Evolutionary conservation across 306 rosid genomes (phyloP).

Genomic region (Medicago truncatula): DNA sequence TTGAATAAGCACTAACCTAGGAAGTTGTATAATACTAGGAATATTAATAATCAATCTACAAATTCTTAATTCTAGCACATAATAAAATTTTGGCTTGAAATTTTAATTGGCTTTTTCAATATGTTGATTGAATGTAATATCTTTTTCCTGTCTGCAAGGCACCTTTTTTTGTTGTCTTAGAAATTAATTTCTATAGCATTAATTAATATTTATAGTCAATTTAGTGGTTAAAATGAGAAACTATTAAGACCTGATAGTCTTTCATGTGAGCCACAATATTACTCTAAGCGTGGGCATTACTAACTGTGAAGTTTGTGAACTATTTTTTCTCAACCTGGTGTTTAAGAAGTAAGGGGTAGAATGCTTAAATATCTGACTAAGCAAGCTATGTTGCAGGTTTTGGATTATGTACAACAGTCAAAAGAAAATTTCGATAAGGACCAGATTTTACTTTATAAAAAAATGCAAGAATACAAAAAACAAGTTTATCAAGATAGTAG

Average conservation of each 20-base stretch:
- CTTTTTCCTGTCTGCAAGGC: conserved; percentile 25
- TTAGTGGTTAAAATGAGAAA: conserved; percentile 37
- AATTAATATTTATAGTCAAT: background rate
- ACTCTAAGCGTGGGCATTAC: conserved; percentile 14
- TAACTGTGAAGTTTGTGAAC: conserved; percentile 15
- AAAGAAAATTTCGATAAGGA: conserved; percentile 68
- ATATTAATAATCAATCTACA: too few species aligned
- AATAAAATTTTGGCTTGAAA: conserved; percentile 19
- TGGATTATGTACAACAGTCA: conserved; percentile 66
- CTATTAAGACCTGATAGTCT: conserved; percentile 30
- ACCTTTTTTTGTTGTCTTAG: conserved; percentile 24
- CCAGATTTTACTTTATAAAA: conserved; percentile 63
- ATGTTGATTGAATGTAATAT: conserved; percentile 19
- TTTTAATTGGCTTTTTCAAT: background rate
- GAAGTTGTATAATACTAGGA: too few species aligned
- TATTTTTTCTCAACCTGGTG: conserved; percentile 9
- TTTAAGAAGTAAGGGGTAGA: conserved; percentile 23
- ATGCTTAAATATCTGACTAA: conserved; percentile 41
- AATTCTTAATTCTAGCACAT: background rate
- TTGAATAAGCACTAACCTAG: too few species aligned
- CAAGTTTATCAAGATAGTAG: conserved; percentile 65
- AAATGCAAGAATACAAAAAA: conserved; percentile 71
- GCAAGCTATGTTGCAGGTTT: conserved; percentile 57
- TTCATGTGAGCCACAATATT: conserved; percentile 40
- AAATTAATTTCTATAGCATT: conserved; percentile 19